Evolutionary conservation across 2,329 filamentous ascomycete species (phyloP).

Genomic region (Claviceps pusilla): DNA sequence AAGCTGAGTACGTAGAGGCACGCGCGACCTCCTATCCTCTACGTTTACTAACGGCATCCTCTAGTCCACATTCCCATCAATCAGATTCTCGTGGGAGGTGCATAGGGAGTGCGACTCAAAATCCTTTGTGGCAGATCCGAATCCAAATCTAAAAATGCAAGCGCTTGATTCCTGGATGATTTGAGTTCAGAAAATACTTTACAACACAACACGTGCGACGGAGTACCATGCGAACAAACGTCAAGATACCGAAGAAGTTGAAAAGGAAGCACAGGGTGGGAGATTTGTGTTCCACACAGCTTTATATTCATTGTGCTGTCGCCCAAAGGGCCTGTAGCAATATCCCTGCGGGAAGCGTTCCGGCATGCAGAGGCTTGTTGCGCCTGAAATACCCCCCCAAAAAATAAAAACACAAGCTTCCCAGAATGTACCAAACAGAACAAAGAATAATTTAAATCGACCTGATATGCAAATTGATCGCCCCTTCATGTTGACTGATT

Average conservation of each 20-base stretch:
- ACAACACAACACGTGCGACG: not conserved
- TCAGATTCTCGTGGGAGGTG: conserved; percentile 53
- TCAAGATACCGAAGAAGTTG: not conserved
- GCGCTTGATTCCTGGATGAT: not conserved
- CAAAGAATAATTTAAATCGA: not conserved
- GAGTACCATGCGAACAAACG: not conserved
- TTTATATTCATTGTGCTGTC: no score
- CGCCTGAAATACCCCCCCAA: not conserved
- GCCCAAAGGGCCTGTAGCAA: not conserved
- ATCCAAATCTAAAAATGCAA: not conserved
- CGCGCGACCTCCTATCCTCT: not conserved
- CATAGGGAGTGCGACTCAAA: conserved; percentile 25
- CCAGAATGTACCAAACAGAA: not conserved
- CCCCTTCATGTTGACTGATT: not conserved
- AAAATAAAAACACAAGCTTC: not conserved
- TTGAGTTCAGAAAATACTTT: not conserved
- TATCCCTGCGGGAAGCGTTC: not conserved
- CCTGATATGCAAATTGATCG: not conserved
- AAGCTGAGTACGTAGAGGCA: conserved; percentile 42
- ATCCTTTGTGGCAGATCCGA: not conserved
- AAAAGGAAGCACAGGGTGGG: not conserved
- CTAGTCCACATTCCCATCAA: conserved; percentile 55
- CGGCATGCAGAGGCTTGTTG: not conserved
- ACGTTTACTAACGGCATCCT: not conserved
- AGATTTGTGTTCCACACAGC: not conserved